Evolutionary conservation across 306 rosid species (phyloP), one percentile per base, ranked within the genome.

Genomic region (Vigna nakashimae): DNA sequence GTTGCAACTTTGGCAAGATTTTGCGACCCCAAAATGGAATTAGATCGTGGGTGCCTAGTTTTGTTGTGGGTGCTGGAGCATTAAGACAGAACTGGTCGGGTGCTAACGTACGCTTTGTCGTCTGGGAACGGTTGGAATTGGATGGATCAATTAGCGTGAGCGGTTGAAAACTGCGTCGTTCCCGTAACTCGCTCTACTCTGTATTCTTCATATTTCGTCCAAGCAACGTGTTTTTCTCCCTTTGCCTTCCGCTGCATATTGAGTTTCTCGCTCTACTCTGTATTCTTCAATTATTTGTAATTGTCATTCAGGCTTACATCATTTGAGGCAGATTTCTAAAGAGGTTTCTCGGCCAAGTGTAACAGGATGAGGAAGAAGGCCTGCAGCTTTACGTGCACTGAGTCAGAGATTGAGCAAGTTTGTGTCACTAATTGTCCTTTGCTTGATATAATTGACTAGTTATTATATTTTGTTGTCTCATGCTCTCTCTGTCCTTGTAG

Each of bases 301-400:
- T 72, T 82, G 74, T 80, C 30, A 28, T 82, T 64, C 85, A 94
- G 98, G 98, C 98, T 84, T 95, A 64, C 95, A 97, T 46, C 90
- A 90, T 82, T 43, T 95, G 83, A 91, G 98, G 86, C 98, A 95
- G 86, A 92, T 95, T 74, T 92, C 98, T 79, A 98, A 91, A 86
- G 98, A 91, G 79, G 84, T 89, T 88, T 92, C 98, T 79, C 98
- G 91, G 85, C 98, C 98, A 74, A 91, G 84, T 84, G 93, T 80
- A 18, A 79, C 88, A 4, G 98, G 98, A 40, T 95, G 98, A 97
- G 97, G 97, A 50, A 88, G 98, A 80, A 87, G 93, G 78, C 98
- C 98, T 57, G 88, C 97, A 57, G 98, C 97, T 64, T 89, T 95
- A 43, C 90, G 98, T 1, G 89, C 90, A 0, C 97, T 95, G 59